phyloP scores from a whole-genome alignment of 2,329 filamentous ascomycete genomes.

The Emergomyces pasteurianus region DNA sequence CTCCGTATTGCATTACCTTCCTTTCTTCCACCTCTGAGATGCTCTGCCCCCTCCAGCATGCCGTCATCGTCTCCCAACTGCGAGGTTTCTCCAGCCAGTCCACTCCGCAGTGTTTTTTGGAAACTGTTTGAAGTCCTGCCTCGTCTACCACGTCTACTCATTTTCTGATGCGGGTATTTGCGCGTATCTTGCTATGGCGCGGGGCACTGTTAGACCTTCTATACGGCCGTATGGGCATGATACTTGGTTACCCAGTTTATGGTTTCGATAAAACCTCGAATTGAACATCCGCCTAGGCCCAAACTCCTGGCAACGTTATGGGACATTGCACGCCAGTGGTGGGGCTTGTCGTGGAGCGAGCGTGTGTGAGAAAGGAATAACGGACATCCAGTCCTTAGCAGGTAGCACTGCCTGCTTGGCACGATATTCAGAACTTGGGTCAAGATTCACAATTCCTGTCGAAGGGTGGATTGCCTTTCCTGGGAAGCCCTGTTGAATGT shows the following conservation, averaged over 20 bases:
- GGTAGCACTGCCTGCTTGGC: neutral
- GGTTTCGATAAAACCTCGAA: no score
- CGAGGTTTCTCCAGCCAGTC: neutral
- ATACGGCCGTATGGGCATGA: no score
- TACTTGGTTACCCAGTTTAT: no score
- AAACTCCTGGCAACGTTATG: neutral
- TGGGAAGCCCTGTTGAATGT: neutral
- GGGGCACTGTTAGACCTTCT: neutral
- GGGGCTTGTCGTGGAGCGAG: neutral
- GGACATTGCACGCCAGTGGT: neutral
- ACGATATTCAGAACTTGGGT: neutral
- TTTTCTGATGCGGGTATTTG: neutral
- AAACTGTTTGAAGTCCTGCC: neutral
- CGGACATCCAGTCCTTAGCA: no score
- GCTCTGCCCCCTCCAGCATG: no score
- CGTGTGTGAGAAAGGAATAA: neutral
- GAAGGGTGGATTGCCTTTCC: no score
- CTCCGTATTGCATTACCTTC: no score
- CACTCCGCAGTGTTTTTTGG: neutral
- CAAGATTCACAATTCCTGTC: no score
- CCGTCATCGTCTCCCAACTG: neutral
- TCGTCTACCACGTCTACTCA: neutral
- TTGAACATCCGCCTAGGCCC: neutral
- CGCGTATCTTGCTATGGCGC: neutral
- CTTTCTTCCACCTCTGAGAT: no score